A percentile compares a stretch with the other conserved stretches of the same genome.
These are phyloP conservation scores for Ceratocystiopsis minuta DNA, from an alignment of 2,329 filamentous ascomycete species.

Conservation along the genomic window DNA sequence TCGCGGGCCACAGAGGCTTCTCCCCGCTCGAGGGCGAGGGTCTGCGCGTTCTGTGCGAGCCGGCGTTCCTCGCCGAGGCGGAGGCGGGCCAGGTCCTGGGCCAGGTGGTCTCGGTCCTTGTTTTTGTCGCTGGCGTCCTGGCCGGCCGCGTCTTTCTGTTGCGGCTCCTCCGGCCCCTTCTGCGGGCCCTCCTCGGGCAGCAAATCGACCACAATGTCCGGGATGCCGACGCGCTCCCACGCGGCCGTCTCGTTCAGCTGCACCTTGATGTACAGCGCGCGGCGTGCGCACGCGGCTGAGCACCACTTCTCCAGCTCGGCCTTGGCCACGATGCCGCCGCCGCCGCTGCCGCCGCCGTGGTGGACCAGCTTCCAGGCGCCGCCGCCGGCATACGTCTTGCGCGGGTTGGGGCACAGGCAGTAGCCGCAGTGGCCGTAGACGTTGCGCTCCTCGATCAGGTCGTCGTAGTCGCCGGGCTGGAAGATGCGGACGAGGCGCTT, in stretches of 20 bases:
- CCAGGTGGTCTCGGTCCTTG: conserved; percentile 9
- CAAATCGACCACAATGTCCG: conserved; percentile 39
- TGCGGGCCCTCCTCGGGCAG: conserved; percentile 42
- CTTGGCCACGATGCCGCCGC: conserved; percentile 49
- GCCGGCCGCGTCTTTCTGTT: not conserved
- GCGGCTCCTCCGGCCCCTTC: conserved; percentile 19
- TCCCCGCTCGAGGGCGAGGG: conserved; percentile 33
- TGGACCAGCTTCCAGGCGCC: conserved; percentile 50
- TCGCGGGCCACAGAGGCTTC: conserved; percentile 26
- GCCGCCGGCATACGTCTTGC: conserved; percentile 33
- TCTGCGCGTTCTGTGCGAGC: conserved; percentile 20
- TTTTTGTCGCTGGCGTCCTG: not conserved
- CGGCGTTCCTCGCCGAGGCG: conserved; percentile 26
- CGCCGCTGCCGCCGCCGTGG: conserved; percentile 25
- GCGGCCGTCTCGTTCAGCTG: conserved; percentile 74
- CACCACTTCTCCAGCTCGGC: conserved; percentile 77
- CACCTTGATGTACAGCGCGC: conserved; percentile 71
- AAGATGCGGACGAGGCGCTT: conserved; percentile 51
- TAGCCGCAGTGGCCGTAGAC: conserved; percentile 72
- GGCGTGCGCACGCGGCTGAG: conserved; percentile 55
- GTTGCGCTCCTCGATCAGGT: conserved; percentile 75
- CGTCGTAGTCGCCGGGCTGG: conserved; percentile 77
- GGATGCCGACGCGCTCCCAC: conserved; percentile 55
- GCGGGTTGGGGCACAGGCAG: conserved; percentile 52
- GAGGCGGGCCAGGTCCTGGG: conserved; percentile 22